Percentiles rank a stretch among this genome's conserved stretches.
phyloP scores from a whole-genome alignment of 148 eudicot genomes.

The Fagopyrum esculentum region DNA sequence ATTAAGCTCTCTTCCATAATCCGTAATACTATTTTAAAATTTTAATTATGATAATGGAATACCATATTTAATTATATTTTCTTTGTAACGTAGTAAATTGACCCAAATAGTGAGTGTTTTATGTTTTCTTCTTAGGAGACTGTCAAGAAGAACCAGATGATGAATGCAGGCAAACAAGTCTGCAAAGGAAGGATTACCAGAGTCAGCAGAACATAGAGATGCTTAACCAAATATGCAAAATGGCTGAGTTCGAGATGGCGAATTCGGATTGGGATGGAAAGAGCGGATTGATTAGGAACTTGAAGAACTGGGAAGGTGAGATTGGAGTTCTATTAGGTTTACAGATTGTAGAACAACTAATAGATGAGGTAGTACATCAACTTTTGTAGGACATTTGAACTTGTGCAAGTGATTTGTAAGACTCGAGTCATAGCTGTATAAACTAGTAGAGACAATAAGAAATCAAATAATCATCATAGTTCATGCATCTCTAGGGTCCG shows the following conservation, averaged over 20 bases:
- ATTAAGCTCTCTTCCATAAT: too few relatives aligned
- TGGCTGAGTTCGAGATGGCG: constrained; percentile 43
- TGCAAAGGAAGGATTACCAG: constrained; percentile 19
- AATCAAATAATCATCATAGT: too few relatives aligned
- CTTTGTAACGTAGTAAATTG: not conserved
- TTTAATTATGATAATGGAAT: not conserved
- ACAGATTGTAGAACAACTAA: constrained; percentile 40
- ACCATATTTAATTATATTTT: not conserved
- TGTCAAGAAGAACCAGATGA: not conserved
- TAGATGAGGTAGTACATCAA: constrained; percentile 46
- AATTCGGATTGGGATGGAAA: constrained; percentile 35
- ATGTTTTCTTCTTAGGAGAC: not conserved
- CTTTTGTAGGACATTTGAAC: constrained; percentile 15
- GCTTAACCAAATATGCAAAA: constrained; percentile 32
- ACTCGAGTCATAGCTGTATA: not conserved
- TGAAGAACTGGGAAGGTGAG: constrained; percentile 2
- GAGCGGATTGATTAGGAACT: constrained; percentile 30
- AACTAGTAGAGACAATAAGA: not conserved
- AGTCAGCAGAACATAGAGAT: constrained; percentile 25
- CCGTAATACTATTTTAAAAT: too few relatives aligned
- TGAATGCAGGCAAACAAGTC: constrained; percentile 8
- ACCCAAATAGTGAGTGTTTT: not conserved
- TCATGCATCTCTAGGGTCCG: too few relatives aligned
- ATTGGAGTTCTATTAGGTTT: constrained; percentile 25
- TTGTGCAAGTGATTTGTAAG: constrained; percentile 5